Base-by-base conservation (phyloP, 23 red algal genomes). In the Gracilaria vermiculophylla region DNA sequence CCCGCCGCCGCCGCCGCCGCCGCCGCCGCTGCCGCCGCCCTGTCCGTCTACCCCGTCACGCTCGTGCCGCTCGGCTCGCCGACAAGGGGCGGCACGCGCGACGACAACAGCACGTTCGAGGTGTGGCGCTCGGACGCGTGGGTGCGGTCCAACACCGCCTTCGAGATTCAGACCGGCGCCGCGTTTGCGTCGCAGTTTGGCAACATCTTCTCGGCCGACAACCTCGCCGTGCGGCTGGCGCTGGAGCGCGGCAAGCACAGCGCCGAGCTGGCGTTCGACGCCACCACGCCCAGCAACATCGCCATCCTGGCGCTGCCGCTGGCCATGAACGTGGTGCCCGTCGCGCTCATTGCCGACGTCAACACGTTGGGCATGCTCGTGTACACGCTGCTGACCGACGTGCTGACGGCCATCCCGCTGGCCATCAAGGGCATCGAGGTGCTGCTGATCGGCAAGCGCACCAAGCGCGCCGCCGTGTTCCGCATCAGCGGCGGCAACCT, bases 301-400 rank as follows among this genome's bases (percentile, higher is more conserved):
- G 82, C 65, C 51, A 87, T 87, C 14, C 64, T 87, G 4, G 64
- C 65, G 2, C 24, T 87, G 45, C 82, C 82, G 52, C 45, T 87
- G 2, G 82, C 52, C 45, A 53, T 87, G 62, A 87, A 76, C 52
- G 9, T 87, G 35, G 51, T 87, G 11, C 82, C 82, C 17, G 82
- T 87, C 6, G 82, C 82, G 36, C 82, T 87, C 16, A 76, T 87
- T 27, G 82, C 82, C 8, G 82, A 87, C 27, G 82, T 87, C 5
- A 75, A 72, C 41, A 49, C 82, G 32, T 53, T 75, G 28, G 82
- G 82, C 14, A 72, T 87, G 82, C 27, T 87, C 24, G 66, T 87
- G 14, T 87, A 87, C 42, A 87, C 82, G 17, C 20, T 87, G 34
- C 32, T 75, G 19, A 87, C 82, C 8, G 82, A 87, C 47, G 69